Evolutionary conservation across 2,329 filamentous ascomycete species (phyloP).

Genomic region (Fusarium acutatum): DNA sequence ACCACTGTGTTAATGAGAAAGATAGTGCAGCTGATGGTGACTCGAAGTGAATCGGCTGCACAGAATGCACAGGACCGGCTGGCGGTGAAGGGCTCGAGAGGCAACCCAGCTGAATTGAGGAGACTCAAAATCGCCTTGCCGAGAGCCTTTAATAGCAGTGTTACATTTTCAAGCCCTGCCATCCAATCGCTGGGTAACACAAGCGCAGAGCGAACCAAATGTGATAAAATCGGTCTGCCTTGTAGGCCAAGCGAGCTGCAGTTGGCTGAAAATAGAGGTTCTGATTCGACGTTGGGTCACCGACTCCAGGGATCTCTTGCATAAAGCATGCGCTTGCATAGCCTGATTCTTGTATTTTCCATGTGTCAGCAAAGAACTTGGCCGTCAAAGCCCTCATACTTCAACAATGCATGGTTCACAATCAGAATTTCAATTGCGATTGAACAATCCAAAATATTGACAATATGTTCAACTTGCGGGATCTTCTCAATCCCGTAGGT

Average conservation of each 20-base stretch:
- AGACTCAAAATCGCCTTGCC: neutral
- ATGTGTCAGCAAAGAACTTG: neutral
- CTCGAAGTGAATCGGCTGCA: neutral
- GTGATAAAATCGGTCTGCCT: neutral
- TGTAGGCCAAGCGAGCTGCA: neutral
- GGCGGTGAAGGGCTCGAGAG: neutral
- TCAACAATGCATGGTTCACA: neutral
- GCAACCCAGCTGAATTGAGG: neutral
- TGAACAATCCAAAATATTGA: too few relatives aligned
- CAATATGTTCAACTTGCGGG: neutral
- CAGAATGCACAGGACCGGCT: rapidly evolving
- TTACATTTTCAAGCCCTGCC: neutral
- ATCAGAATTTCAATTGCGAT: too few relatives aligned
- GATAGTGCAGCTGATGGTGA: rapidly evolving
- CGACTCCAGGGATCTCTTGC: neutral
- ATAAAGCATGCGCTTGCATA: neutral
- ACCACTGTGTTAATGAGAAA: neutral
- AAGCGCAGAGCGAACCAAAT: neutral
- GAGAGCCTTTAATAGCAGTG: neutral
- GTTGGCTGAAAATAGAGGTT: too few relatives aligned
- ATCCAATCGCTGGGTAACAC: neutral
- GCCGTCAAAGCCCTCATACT: neutral
- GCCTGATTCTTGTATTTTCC: neutral
- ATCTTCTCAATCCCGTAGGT: neutral
- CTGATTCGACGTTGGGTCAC: neutral